Base-by-base conservation (phyloP, 1,139 yeast genomes). In the Schizosaccharomyces versatilis region DNA sequence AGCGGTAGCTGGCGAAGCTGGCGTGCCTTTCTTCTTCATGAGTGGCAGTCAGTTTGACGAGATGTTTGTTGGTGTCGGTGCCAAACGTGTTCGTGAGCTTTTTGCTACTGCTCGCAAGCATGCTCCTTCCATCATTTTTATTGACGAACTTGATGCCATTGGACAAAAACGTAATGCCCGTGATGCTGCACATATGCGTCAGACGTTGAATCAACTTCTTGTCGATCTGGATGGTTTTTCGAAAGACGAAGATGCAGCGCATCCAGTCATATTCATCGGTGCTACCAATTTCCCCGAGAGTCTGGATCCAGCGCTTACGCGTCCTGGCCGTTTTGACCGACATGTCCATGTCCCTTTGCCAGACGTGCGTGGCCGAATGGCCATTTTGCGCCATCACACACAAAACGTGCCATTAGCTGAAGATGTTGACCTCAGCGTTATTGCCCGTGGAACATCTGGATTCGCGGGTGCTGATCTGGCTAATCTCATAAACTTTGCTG, bases 1-100 rank as follows among this genome's bases (percentile, higher is more conserved):
- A 62, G 98, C 99, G 17, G 94, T 96, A 44, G 99, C 99, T 9
- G 98, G 98, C 58, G 98, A 93, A 69, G 98, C 99, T 1, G 98
- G 95, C 53, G 98, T 90, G 38, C 98, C 97, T 38, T 93, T 93
- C 66, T 90, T 90, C 69, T 90, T 88, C 69, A 88, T 90, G 97
- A 83, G 95, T 3, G 99, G 98, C 54, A 85, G 96, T 1, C 98
- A 93, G 68, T 93, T 93, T 66, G 98, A 93, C 67, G 98, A 93
- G 67, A 77, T 93, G 61, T 93, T 88, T 64, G 98, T 93, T 41
- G 99, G 99, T 66, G 98, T 93, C 44, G 99, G 99, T 66, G 98
- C 99, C 57, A 90, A 88, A 69, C 78, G 98, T 66, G 93, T 93
- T 56, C 79, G 99, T 62, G 98, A 93, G 65, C 74, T 93, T 60